Conservation (phyloP, 352 stramenopile species). For the Pythium scleroteichum region DNA sequence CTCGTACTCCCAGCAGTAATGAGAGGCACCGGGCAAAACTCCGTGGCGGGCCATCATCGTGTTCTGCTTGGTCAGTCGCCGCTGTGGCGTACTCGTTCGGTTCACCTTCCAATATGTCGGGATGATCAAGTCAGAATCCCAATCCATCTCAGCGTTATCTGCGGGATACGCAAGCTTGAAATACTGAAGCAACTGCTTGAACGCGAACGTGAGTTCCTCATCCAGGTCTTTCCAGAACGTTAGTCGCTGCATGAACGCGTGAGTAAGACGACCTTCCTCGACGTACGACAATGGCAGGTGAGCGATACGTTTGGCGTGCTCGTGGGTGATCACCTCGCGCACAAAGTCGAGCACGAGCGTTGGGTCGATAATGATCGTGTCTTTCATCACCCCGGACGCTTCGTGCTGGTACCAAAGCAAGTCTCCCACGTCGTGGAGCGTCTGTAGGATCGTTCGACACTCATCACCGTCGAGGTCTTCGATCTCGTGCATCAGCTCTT, state of each 20-base stretch:
- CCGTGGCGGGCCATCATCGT: slow-evolving; percentile 9
- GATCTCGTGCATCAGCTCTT: slow-evolving; percentile 13
- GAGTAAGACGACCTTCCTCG: slow-evolving; percentile 14
- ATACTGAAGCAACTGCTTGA: slow-evolving; percentile 26
- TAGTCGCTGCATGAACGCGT: slow-evolving; percentile 7
- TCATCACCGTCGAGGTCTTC: slow-evolving; percentile 16
- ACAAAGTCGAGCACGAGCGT: slow-evolving; percentile 37
- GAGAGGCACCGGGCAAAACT: background rate
- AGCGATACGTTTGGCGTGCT: slow-evolving; percentile 1
- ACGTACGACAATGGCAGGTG: background rate
- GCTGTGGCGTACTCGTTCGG: background rate
- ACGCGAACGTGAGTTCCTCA: slow-evolving; percentile 13
- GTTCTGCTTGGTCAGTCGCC: slow-evolving; percentile 8
- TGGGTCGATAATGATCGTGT: slow-evolving; percentile 20
- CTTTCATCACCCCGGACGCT: background rate
- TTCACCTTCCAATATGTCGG: slow-evolving; percentile 27
- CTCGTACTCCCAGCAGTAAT: slow-evolving; percentile 37
- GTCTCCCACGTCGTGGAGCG: slow-evolving; percentile 24
- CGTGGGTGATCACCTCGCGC: slow-evolving; percentile 24
- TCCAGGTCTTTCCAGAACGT: slow-evolving; percentile 19
- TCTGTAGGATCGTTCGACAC: slow-evolving; percentile 14
- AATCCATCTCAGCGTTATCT: slow-evolving; percentile 12
- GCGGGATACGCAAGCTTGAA: slow-evolving; percentile 26
- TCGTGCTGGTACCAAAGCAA: slow-evolving; percentile 28
- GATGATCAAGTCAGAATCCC: slow-evolving; percentile 26